Base-by-base conservation (phyloP, 768 basidiomycete genomes). In the Amanita exitialis region DNA sequence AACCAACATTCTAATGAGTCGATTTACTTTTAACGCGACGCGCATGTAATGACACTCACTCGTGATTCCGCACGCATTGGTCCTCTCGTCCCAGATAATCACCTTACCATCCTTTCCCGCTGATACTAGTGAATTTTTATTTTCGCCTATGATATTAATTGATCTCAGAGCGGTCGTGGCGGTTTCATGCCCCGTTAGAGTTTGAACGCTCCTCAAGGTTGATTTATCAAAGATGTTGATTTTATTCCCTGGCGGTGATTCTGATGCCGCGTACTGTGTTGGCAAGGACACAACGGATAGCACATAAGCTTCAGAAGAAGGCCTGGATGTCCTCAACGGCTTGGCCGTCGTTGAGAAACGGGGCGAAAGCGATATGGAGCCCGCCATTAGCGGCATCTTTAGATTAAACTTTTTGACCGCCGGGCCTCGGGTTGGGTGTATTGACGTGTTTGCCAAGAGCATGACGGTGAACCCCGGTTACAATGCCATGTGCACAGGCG, bases 21-120 rank as follows among this genome's bases (percentile, higher is more conserved):
- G 32, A 9, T 25, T 39, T 39, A 25, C 25, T 23, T 23, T 39
- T n/a, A n/a, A 34, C 18, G 45, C 28, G 15, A 32, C 16, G 13
- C 28, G 20, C 13, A 48, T 37, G 30, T 42, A 52, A 25, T 28
- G 18, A 46, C 18, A 71, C 83, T 65, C 59, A 90, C 86, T 77
- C 70, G 79, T 77, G 32, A 84, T 73, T 43, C 72, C 66, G 44
- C 72, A 67, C 5, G 75, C 61, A 50, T 66, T 67, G 28, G 76
- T 69, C 51, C 88, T 77, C 49, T 78, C 76, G 62, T 91, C 89
- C 89, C 89, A 91, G 27, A 80, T 72, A 53, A 76, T 79, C 49
- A 91, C 77, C 47, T 72, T 70, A 1, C 86, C 86, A 56, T 90
- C 86, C 56, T 74, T 78, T 1, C 89, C 85, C 9, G 79, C 80